Evolutionary conservation across 176 grass and related monocot species (phyloP).

Genomic region (Aegilops speltoides): DNA sequence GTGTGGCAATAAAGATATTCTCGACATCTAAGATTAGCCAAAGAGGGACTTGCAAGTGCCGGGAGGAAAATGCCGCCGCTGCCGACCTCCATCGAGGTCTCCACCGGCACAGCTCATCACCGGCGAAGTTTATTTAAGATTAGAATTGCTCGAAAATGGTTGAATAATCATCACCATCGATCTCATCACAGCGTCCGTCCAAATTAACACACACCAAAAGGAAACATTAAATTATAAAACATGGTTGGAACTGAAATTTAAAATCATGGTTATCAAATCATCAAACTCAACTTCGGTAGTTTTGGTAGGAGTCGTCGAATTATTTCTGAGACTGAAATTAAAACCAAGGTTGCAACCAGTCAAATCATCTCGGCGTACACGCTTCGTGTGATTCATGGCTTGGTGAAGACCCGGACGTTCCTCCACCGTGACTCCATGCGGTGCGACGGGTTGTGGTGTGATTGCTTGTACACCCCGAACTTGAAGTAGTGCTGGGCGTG

Average conservation of each 20-base stretch:
- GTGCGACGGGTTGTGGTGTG: background rate
- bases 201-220: too few species aligned
- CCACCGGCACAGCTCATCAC: too few species aligned
- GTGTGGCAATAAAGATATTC: too few species aligned
- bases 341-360: background rate
- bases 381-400: background rate
- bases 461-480: constrained; percentile 35
- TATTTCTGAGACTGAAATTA: background rate
- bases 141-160: too few species aligned
- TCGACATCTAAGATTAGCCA: too few species aligned
- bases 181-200: too few species aligned
- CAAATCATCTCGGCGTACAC: background rate
- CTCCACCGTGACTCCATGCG: constrained; percentile 11
- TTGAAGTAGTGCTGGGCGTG: constrained; percentile 21
- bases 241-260: background rate
- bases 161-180: too few species aligned
- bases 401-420: constrained; percentile 9
- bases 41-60: too few species aligned
- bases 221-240: too few species aligned
- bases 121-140: too few species aligned
- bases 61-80: too few species aligned
- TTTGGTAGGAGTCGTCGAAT: background rate
- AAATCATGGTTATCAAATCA: background rate
- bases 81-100: too few species aligned
- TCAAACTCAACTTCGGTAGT: background rate